A percentile compares a stretch with the other conserved stretches of the same genome.
phyloP scores from a whole-genome alignment of 306 rosid species.

The Castanea mollissima region DNA sequence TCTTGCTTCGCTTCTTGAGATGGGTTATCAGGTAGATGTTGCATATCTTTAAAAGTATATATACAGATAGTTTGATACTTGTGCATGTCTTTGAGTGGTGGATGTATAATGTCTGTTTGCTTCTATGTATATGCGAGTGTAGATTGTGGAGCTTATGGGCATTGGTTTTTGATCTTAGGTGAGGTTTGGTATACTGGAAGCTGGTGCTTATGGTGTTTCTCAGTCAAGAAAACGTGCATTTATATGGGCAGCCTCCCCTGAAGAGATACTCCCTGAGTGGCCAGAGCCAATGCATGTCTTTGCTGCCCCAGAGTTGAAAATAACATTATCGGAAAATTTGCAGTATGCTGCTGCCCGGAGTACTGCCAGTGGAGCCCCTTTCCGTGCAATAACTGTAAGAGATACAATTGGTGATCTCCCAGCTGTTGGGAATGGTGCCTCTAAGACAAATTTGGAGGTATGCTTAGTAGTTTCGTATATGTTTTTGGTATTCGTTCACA shows the following conservation, averaged over 20 bases:
- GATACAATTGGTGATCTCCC: constrained; percentile 99
- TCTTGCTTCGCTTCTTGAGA: constrained; percentile 91
- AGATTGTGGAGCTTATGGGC: constrained; percentile 3
- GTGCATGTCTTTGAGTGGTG: not conserved
- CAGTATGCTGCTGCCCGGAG: constrained; percentile 87
- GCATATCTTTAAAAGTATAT: not conserved
- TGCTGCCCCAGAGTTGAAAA: constrained; percentile 76
- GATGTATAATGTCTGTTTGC: not conserved
- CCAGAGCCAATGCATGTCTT: constrained; percentile 98
- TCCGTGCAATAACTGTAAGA: constrained; percentile 86
- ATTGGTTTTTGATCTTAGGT: constrained; percentile 49
- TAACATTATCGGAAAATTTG: constrained; percentile 47
- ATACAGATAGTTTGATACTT: not conserved
- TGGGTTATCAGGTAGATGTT: constrained; percentile 87
- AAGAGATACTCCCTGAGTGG: constrained; percentile 91
- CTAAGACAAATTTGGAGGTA: constrained; percentile 68
- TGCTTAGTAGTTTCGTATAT: not conserved
- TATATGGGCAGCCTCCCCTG: constrained; percentile 98
- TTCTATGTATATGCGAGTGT: constrained; percentile 4
- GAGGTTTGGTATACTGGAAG: constrained; percentile 95
- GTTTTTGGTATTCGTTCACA: not conserved
- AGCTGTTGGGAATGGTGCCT: constrained; percentile 85
- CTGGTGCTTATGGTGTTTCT: constrained; percentile 94
- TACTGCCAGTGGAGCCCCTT: constrained; percentile 89
- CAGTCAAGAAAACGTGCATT: constrained; percentile 96